Conservation (phyloP, 108 stramenopile genomes). For the Mediolabrus comicus region DNA sequence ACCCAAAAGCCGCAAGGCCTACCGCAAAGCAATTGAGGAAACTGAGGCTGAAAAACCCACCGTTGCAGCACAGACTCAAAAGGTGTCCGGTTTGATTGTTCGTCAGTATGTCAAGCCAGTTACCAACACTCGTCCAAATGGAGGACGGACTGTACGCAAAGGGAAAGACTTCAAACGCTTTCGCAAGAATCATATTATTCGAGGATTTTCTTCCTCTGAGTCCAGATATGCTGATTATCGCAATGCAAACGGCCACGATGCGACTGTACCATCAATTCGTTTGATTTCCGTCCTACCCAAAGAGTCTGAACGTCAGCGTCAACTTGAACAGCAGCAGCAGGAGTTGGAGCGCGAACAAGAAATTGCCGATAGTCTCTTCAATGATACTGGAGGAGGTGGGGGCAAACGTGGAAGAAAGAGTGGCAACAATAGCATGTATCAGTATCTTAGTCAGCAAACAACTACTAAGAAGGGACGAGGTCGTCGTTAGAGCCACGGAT, state of each 20-base stretch:
- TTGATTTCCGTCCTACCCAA: constrained; percentile 44
- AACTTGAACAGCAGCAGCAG: constrained; percentile 41
- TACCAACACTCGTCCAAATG: background rate
- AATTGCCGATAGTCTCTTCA: constrained; percentile 60
- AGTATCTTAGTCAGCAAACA: constrained; percentile 19
- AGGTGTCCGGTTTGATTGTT: constrained; percentile 32
- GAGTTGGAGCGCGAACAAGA: constrained; percentile 59
- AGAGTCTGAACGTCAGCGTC: constrained; percentile 55
- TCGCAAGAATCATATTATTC: constrained; percentile 38
- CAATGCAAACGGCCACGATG: background rate
- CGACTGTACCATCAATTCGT: constrained; percentile 17
- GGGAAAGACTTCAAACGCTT: constrained; percentile 47
- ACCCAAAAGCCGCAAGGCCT: constrained; percentile 32
- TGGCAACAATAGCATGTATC: constrained; percentile 15
- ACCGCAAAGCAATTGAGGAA: constrained; percentile 38
- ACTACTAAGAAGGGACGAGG: constrained; percentile 35
- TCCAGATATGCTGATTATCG: background rate
- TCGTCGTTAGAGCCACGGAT: constrained; percentile 18
- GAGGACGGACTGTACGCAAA: background rate
- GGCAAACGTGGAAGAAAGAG: constrained; percentile 19
- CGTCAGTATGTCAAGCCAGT: constrained; percentile 22
- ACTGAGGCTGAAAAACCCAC: constrained; percentile 2
- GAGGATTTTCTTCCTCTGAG: constrained; percentile 28
- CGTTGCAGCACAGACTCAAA: constrained; percentile 35
- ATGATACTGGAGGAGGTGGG: constrained; percentile 40